A percentile compares a stretch with the other conserved stretches of the same genome.
Conservation (phyloP, 192 early-diverging fungal species). For the Backusella luteola region DNA sequence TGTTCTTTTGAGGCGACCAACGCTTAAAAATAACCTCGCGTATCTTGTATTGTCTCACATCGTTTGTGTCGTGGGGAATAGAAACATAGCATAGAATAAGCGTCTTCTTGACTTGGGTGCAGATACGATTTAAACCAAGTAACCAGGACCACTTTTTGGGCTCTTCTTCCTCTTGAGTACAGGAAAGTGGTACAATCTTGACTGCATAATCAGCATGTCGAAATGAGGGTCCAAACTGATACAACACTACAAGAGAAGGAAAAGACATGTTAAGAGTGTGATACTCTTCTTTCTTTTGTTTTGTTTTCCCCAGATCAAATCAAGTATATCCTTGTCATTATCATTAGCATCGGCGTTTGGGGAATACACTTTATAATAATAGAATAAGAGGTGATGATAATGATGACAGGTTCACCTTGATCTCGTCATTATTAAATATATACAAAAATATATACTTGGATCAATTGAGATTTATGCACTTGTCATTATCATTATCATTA, state of each 20-base stretch:
- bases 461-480: not conserved
- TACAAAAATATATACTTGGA: too few relatives aligned
- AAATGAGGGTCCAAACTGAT: slow-evolving; percentile 55
- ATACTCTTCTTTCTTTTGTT: too few relatives aligned
- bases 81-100: slow-evolving; percentile 27
- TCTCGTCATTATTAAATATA: too few relatives aligned
- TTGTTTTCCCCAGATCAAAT: not conserved
- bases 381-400: too few relatives aligned
- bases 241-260: slow-evolving; percentile 41
- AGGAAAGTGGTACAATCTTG: slow-evolving; percentile 8
- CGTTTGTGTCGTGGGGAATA: not conserved
- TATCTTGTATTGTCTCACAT: slow-evolving; percentile 11
- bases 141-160: slow-evolving; percentile 48
- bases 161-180: not conserved
- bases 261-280: too few relatives aligned
- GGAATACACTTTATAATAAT: too few relatives aligned
- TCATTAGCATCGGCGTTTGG: not conserved
- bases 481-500: not conserved
- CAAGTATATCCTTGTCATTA: not conserved
- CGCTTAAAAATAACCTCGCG: slow-evolving; percentile 25
- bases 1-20: slow-evolving; percentile 29
- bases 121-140: slow-evolving; percentile 49
- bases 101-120: slow-evolving; percentile 60
- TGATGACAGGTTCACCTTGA: too few relatives aligned
- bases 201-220: slow-evolving; percentile 50